These are phyloP conservation scores for Lasiosphaeriaceae sp. DNA, from an alignment of 495 filamentous ascomycete genomes.

Conservation along the genomic window DNA sequence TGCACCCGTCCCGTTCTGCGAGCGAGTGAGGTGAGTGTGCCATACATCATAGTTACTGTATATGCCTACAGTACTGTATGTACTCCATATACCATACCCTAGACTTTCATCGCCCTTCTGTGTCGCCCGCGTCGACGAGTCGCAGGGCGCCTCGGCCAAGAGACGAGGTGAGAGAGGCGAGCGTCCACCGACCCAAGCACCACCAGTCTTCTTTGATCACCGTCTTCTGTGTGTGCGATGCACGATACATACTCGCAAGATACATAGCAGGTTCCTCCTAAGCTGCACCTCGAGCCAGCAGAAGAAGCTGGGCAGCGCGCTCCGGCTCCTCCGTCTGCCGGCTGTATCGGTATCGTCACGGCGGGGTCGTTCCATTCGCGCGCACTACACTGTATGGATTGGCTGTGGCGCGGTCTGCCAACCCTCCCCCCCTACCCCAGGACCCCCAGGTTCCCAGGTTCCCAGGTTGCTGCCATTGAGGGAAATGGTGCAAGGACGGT, in stretches of 20 bases:
- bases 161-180: not conserved
- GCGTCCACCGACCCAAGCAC: not conserved
- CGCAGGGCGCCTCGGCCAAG: not conserved
- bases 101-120: too few species aligned
- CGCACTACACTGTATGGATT: not conserved
- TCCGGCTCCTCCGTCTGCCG: not conserved
- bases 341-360: constrained; percentile 1
- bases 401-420: not conserved
- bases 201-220: not conserved
- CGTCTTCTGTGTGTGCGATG: not conserved
- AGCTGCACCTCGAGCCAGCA: not conserved
- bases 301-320: not conserved
- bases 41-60: too few species aligned
- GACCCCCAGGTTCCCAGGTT: too few species aligned
- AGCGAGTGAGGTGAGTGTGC: too few species aligned
- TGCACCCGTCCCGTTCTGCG: not conserved
- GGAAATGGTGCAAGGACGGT: not conserved
- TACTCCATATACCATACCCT: too few species aligned
- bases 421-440: too few species aligned
- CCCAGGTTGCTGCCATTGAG: not conserved
- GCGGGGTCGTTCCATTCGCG: not conserved
- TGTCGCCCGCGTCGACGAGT: too few species aligned
- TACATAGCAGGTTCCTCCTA: not conserved
- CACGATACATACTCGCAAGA: not conserved
- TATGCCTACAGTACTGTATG: too few species aligned